These are phyloP conservation scores for Chiua sp. DNA, from an alignment of 1,284 basidiomycete species.

Conservation along the genomic window DNA sequence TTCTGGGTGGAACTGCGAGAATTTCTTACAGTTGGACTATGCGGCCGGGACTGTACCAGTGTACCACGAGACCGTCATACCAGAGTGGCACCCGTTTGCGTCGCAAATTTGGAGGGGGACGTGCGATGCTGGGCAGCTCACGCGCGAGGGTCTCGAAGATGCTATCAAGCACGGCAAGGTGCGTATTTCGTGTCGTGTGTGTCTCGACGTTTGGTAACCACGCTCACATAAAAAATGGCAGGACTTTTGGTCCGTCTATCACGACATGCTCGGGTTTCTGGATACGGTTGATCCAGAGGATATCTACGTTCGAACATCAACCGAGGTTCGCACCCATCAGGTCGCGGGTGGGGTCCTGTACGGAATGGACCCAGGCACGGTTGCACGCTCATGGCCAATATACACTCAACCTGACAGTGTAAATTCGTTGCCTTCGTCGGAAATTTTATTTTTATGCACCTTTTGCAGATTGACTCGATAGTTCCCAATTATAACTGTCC, in stretches of 20 bases:
- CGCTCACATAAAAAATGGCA: conserved; percentile 16
- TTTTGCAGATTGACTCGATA: conserved; percentile 50
- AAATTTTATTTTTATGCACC: neutral
- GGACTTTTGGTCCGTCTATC: conserved; percentile 61
- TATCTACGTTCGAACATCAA: conserved; percentile 52
- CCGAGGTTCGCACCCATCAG: conserved; percentile 54
- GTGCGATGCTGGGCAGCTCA: conserved; percentile 59
- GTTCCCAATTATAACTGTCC: conserved; percentile 55
- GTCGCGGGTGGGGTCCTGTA: conserved; percentile 55
- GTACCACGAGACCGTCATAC: conserved; percentile 46
- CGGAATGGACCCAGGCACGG: conserved; percentile 52
- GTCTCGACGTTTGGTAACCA: neutral
- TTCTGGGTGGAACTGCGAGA: conserved; percentile 47
- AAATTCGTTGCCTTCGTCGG: conserved; percentile 12
- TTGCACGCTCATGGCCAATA: conserved; percentile 45
- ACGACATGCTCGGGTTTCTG: conserved; percentile 47
- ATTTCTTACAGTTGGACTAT: conserved; percentile 44
- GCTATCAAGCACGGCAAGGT: conserved; percentile 55
- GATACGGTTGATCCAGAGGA: conserved; percentile 43
- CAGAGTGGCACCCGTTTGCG: conserved; percentile 52
- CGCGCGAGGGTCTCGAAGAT: conserved; percentile 53
- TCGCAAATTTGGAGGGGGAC: conserved; percentile 59
- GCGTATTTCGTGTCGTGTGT: neutral
- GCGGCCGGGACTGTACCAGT: conserved; percentile 41
- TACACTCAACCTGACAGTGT: conserved; percentile 47